phyloP scores from a whole-genome alignment of 331 rosid species.

The Erythrophleum ivorense region DNA sequence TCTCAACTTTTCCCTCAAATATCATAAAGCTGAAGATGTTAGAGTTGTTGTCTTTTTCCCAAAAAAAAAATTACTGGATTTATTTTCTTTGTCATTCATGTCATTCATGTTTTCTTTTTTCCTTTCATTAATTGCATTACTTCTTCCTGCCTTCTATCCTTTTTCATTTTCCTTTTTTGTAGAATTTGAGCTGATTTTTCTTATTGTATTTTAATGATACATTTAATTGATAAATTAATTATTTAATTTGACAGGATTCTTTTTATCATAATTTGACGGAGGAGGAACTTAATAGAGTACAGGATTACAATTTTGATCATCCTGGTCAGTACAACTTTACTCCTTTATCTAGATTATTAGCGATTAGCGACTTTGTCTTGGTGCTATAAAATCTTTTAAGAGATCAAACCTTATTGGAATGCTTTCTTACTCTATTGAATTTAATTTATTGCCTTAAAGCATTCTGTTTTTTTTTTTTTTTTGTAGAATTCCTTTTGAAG shows the following conservation, averaged over 20 bases:
- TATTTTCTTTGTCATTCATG: constrained; percentile 28
- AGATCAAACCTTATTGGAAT: constrained; percentile 21
- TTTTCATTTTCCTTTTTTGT: neutral
- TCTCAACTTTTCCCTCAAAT: constrained; percentile 5
- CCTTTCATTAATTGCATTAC: neutral
- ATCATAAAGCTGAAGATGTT: neutral
- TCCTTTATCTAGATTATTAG: constrained; percentile 8
- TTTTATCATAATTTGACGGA: constrained; percentile 83
- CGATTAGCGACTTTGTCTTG: constrained; percentile 1
- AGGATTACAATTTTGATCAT: constrained; percentile 97
- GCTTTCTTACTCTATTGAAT: constrained; percentile 4
- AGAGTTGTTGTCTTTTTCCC: neutral
- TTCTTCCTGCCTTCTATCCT: constrained; percentile 32
- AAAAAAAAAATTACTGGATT: neutral
- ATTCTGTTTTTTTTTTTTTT: neutral
- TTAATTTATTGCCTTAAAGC: neutral
- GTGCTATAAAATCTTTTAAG: constrained; percentile 17
- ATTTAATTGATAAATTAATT: constrained; percentile 4
- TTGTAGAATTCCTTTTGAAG: constrained; percentile 5
- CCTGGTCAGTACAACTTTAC: constrained; percentile 72
- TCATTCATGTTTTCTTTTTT: neutral
- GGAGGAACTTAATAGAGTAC: constrained; percentile 80
- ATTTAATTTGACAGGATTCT: constrained; percentile 72
- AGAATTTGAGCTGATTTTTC: constrained; percentile 33
- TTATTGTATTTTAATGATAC: constrained; percentile 29